A percentile compares a stretch with the other conserved stretches of the same genome.
phyloP scores from a whole-genome alignment of 768 basidiomycete genomes.

The Phylloporus scabripes region DNA sequence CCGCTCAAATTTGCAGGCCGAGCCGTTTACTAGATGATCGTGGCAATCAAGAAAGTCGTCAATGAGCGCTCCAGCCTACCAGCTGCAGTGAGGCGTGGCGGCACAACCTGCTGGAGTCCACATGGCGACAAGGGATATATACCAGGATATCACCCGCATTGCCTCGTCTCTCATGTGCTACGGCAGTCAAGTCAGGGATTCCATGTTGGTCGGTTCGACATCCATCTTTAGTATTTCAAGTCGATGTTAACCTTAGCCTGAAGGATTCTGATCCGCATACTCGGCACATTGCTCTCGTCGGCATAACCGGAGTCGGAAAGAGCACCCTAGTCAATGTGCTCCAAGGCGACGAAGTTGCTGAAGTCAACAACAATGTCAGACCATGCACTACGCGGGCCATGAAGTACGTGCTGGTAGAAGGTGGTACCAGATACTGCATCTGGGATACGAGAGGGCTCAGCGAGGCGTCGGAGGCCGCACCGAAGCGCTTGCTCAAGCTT shows the following conservation, averaged over 20 bases:
- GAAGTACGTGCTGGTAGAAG: conserved; percentile 9
- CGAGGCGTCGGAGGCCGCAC: conserved; percentile 9
- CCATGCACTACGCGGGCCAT: conserved; percentile 15
- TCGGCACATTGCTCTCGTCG: conserved; percentile 19
- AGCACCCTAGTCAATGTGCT: conserved; percentile 27
- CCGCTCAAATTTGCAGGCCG: neutral
- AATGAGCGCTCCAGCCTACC: neutral
- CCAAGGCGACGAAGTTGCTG: conserved; percentile 9
- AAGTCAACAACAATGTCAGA: conserved; percentile 13
- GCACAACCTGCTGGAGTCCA: conserved; percentile 15
- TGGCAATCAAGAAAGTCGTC: neutral
- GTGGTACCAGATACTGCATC: conserved; percentile 8
- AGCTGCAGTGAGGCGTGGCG: neutral
- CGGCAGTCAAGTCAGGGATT: neutral
- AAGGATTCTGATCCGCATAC: conserved; percentile 3
- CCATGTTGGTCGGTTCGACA: conserved; percentile 16
- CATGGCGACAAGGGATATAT: conserved; percentile 9
- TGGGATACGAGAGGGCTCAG: conserved; percentile 26
- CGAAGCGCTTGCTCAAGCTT: conserved; percentile 1
- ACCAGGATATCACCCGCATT: neutral
- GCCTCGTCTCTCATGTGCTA: conserved; percentile 1
- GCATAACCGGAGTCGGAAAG: conserved; percentile 23
- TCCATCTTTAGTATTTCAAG: neutral
- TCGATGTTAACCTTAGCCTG: neutral
- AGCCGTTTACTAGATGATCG: neutral